Evolutionary conservation across 139 green algal species (phyloP), one percentile per base, ranked within the genome.

Genomic region (Picochlorum sp.): DNA sequence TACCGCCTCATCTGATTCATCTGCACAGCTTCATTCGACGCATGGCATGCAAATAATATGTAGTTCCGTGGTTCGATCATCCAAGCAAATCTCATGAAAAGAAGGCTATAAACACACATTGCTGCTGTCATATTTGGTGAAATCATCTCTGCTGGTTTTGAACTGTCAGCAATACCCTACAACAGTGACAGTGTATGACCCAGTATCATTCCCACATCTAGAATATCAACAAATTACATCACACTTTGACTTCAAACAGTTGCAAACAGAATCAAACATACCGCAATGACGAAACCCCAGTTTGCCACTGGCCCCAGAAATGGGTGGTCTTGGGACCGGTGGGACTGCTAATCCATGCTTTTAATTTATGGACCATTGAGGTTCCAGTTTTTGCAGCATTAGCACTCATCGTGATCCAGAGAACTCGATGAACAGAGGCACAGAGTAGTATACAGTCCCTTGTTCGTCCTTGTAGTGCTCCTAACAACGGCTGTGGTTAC

Each of bases 71-170:
- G 86, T 56, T 80, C 58, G 54, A 92, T 88, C 23, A 69, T 67
- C 85, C 80, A 88, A 24, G 85, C 82, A 57, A 92, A 92, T 10
- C 85, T 78, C 83, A 92, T 92, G 69, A 92, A 92, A 9, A 92
- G 78, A 16, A 62, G 59, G n/a, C 60, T 81, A 73, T 92, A 92
- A 23, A 91, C 56, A 65, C 79, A 88, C 68, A 89, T 76, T n/a
- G 67, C 75, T 81, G 49, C 70, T 9, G 85, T 91, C 85, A 91
- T 91, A 28, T 88, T 89, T 18, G 49, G 54, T 18, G 73, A 85
- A 24, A 91, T 81, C 38, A 78, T 62, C 30, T 91, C 81, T 4
- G 77, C 61, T 23, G 83, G 69, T 63, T 92, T 91, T 38, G 69
- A 51, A n/a, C 70, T 81, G 65, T 91, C 85, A 10, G 57, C 57